A percentile compares a stretch with the other conserved stretches of the same genome.
Conservation (phyloP, 305 asterid genomes). For the Plantago rigida region DNA sequence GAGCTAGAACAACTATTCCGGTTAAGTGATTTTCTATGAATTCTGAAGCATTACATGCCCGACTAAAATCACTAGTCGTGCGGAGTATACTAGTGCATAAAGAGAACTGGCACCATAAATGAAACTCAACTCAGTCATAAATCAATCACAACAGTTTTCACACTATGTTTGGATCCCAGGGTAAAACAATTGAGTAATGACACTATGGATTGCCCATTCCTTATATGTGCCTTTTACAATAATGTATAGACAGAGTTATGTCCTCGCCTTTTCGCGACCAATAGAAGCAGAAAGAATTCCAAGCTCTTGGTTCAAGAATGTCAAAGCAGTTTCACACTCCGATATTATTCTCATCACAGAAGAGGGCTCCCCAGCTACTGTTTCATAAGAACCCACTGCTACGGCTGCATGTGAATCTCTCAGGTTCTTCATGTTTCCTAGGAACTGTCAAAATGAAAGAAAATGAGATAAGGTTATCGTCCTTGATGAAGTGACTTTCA, state of each 20-base stretch:
- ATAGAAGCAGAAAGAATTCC: conserved; percentile 90
- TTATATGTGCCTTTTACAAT: background rate
- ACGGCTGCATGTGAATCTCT: conserved; percentile 93
- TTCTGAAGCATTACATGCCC: too few relatives aligned
- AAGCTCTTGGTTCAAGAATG: conserved; percentile 77
- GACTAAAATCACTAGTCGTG: too few relatives aligned
- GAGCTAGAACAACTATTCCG: too few relatives aligned
- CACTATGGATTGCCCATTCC: background rate
- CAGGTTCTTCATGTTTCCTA: conserved; percentile 91
- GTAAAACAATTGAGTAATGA: background rate
- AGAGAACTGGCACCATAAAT: too few relatives aligned
- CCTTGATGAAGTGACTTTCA: background rate
- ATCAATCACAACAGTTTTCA: background rate
- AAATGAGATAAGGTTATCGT: background rate
- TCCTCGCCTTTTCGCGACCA: conserved; percentile 73
- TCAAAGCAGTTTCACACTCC: conserved; percentile 80
- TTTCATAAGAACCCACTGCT: conserved; percentile 76
- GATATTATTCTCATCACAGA: conserved; percentile 87
- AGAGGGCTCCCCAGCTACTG: conserved; percentile 83
- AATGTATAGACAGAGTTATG: conserved; percentile 28
- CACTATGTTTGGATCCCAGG: background rate
- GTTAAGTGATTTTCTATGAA: too few relatives aligned
- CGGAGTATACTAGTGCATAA: too few relatives aligned
- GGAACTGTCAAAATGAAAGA: conserved; percentile 42
- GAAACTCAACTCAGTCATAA: background rate